These are phyloP conservation scores for Gynostemma pentaphyllum DNA, from an alignment of 306 rosid genomes.

Conservation along the genomic window DNA sequence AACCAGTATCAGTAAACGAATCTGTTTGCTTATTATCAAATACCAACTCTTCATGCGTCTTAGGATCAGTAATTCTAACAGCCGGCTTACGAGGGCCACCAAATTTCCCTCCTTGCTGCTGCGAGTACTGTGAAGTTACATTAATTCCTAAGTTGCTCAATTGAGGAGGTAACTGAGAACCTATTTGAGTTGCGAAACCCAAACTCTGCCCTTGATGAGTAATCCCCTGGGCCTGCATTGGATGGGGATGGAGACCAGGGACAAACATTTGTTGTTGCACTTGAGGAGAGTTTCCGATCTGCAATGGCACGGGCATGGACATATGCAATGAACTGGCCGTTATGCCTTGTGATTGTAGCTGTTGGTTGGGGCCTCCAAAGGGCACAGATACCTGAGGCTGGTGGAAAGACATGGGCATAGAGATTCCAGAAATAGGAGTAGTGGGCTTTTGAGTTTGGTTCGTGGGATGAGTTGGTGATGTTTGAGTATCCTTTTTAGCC, in stretches of 20 bases:
- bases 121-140: constrained; percentile 47
- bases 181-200: constrained; percentile 53
- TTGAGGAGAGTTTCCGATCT: constrained; percentile 61
- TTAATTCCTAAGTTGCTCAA: constrained; percentile 56
- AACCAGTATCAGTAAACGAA: constrained; percentile 44
- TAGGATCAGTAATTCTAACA: constrained; percentile 92
- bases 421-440: constrained; percentile 44
- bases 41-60: constrained; percentile 76
- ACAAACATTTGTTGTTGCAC: constrained; percentile 64
- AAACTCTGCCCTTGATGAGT: constrained; percentile 61
- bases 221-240: constrained; percentile 62
- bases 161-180: constrained; percentile 56
- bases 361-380: constrained; percentile 69
- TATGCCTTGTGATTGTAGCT: constrained; percentile 73
- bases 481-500: constrained; percentile 43
- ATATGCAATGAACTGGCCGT: constrained; percentile 56
- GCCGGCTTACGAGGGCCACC: constrained; percentile 52
- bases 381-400: constrained; percentile 59
- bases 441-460: constrained; percentile 63
- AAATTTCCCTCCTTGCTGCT: constrained; percentile 73
- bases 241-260: constrained; percentile 62
- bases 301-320: constrained; percentile 38
- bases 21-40: constrained; percentile 60
- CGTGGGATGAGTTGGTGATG: constrained; percentile 26
- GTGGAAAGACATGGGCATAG: constrained; percentile 52